Evolutionary conservation across 2,329 filamentous ascomycete genomes (phyloP), one percentile per base, ranked within the genome.

Genomic region (Chaetomiaceae sp.): DNA sequence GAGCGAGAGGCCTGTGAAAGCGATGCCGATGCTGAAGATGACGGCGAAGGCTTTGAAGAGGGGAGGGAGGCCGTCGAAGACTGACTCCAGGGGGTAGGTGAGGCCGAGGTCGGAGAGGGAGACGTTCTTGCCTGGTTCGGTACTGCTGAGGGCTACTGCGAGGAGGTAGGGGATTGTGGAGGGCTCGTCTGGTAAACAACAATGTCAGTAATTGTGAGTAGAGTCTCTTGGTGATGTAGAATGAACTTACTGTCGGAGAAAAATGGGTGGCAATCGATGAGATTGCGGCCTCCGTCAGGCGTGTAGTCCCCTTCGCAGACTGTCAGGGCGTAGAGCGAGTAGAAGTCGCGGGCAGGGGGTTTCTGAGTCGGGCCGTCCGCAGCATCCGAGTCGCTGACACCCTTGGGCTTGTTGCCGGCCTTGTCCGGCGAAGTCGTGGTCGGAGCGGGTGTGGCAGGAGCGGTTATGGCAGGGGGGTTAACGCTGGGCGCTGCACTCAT

Each of bases 281-380:
- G 14, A 5, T n/a, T 40, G n/a, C 47, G 47, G 20, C 12, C 2
- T 0, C 43, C 31, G 15, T 45, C 33, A 2, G 9, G 7, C 25
- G 29, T 45, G 49, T 52, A 58, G 22, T 52, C 39, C 11, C 61
- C 59, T 40, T 63, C 59, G 45, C 61, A 63, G 12, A 61, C 47
- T 1, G 43, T 39, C 14, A 61, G 29, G 14, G 54, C 47, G n/a
- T 61, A 55, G 8, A 62, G 37, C 1, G 59, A 57, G 54, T 61
- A 62, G 39, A 61, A 63, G 25, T 58, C 50, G 27, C 44, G 49
- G 22, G 57, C 53, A 15, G 48, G 53, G 7, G 53, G 51, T 2
- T 42, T 33, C 3, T 58, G 45, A 0, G 50, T 44, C 9, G 27
- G 27, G 5, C 5, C 14, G 27, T 7, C 8, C 3, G 27, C n/a